A percentile compares a stretch with the other conserved stretches of the same genome.
Conservation (phyloP, 1,284 basidiomycete genomes). For the Tremellales sp. region DNA sequence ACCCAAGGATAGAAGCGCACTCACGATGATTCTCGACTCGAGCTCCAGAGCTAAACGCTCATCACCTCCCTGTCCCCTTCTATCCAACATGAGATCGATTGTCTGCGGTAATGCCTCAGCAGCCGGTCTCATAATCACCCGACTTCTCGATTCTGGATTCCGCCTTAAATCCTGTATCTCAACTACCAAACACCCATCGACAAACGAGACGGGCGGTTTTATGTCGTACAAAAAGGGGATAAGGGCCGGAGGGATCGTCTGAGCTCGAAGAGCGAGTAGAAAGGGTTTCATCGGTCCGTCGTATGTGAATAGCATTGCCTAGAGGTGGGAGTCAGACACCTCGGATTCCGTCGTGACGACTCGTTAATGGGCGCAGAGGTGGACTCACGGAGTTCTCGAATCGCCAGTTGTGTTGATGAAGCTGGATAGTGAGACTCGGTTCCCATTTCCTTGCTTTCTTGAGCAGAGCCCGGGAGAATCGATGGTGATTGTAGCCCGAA, state of each 20-base stretch:
- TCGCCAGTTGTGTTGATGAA: constrained; percentile 42
- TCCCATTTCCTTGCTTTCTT: constrained; percentile 49
- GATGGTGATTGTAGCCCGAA: constrained; percentile 49
- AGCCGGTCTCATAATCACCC: constrained; percentile 48
- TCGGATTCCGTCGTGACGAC: too few relatives aligned
- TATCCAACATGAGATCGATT: constrained; percentile 44
- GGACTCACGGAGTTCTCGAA: constrained; percentile 46
- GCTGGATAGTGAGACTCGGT: constrained; percentile 46
- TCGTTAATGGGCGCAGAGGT: too few relatives aligned
- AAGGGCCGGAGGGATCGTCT: constrained; percentile 45
- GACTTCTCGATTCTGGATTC: constrained; percentile 26
- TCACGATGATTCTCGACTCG: constrained; percentile 47
- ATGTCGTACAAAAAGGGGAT: constrained; percentile 47
- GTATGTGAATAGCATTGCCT: constrained; percentile 44
- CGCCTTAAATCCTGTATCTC: constrained; percentile 48
- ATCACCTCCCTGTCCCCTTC: constrained; percentile 41
- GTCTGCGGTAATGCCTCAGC: constrained; percentile 44
- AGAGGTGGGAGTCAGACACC: background rate
- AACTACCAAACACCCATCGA: constrained; percentile 49
- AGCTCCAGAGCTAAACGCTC: constrained; percentile 45
- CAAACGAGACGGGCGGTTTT: constrained; percentile 41
- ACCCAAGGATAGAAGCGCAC: constrained; percentile 8
- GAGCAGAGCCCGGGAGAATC: constrained; percentile 45
- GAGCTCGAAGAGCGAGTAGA: constrained; percentile 47
- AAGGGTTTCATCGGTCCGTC: constrained; percentile 50